Conservation (phyloP, 768 basidiomycete species). For the Clavaria fumosa region DNA sequence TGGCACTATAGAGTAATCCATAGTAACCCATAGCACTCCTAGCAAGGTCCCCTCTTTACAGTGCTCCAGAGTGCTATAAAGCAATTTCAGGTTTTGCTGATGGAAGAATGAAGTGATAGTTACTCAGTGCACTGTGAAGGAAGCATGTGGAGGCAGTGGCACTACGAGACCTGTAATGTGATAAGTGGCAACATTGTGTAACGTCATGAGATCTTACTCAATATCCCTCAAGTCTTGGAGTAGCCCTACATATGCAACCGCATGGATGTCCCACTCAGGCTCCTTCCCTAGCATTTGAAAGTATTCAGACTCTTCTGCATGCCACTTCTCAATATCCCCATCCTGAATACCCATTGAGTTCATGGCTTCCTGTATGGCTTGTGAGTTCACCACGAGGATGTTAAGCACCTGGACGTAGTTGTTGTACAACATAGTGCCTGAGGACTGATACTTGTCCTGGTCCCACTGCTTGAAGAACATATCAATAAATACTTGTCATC, state of each 20-base stretch:
- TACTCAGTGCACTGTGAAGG: constrained; percentile 7
- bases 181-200: background rate
- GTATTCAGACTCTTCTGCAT: constrained; percentile 4
- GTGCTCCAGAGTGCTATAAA: too few species aligned
- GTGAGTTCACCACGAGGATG: constrained; percentile 7
- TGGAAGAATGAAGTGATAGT: constrained; percentile 10
- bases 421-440: constrained; percentile 12
- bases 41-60: too few species aligned
- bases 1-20: too few species aligned
- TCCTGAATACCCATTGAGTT: constrained; percentile 1
- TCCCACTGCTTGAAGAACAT: constrained; percentile 21
- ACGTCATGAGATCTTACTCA: constrained; percentile 7
- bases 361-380: constrained; percentile 5
- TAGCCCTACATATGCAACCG: constrained; percentile 2
- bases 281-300: constrained; percentile 4
- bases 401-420: constrained; percentile 14
- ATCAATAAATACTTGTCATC: constrained; percentile 17
- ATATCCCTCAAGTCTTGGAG: constrained; percentile 7
- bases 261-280: constrained; percentile 7
- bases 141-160: constrained; percentile 8
- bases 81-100: too few species aligned
- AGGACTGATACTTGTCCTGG: constrained; percentile 19
- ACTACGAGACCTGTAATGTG: constrained; percentile 7
- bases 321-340: constrained; percentile 3
- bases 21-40: too few species aligned